Evolutionary conservation across 495 filamentous ascomycete genomes (phyloP), one percentile per base, ranked within the genome.

Genomic region (Aspergillus coremiiformis): DNA sequence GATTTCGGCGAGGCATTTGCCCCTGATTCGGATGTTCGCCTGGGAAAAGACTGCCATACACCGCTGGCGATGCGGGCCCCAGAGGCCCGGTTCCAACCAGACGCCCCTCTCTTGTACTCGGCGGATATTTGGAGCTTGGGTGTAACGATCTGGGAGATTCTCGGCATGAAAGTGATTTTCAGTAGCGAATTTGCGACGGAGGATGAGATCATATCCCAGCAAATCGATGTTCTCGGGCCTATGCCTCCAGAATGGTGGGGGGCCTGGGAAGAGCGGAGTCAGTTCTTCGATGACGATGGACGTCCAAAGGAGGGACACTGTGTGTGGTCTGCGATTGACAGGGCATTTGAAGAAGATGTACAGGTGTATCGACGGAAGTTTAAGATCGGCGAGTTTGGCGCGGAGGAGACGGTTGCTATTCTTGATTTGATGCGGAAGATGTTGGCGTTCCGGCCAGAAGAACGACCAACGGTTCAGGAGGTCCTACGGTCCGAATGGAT

Each of bases 51-150:
- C 57, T 65, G 61, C 35, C 59, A 65, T 37, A 66, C 62, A n/a
- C 64, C 66, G 35, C 32, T 45, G 10, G 54, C 60, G 7, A 44
- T 53, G 10, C 60, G 59, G 27, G 27, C 66, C 17, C 69, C 67
- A 48, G 69, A 72, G 53, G 61, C 64, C 26, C 45, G 30, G 19
- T 69, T 70, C 45, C 45, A 65, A 53, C 52, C 65, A 9, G 22
- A 66, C 8, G 27, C 29, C 1, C 57, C 65, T 11, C 61, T 65
- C n/a, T 43, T 44, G 14, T 67, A 54, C 52, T 51, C 68, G 14
- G 30, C 60, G 10, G 66, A 69, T 44, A 67, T 71, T 27, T 69
- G 59, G 61, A 65, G 65, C 48, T 33, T 69, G 10, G 65, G 53
- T 21, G 54, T 45, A 9, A 21, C 62, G 24, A 65, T 66, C 24